phyloP scores from a whole-genome alignment of 352 stramenopile species.

The Phytophthora fragariae region DNA sequence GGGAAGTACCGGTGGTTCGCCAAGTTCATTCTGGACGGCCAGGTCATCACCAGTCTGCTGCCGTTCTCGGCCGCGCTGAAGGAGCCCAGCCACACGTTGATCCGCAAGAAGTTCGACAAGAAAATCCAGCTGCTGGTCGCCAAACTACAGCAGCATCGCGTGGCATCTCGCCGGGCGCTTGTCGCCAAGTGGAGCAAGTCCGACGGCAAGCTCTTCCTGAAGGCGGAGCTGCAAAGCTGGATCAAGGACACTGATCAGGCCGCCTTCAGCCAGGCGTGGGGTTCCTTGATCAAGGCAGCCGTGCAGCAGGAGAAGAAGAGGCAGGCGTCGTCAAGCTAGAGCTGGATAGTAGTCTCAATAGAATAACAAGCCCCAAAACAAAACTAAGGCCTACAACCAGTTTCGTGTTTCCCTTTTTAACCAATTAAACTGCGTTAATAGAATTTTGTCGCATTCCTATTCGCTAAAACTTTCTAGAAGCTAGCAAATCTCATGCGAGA shows the following conservation, averaged over 20 bases:
- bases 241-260: constrained; percentile 64
- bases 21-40: constrained; percentile 82
- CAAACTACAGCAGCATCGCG: constrained; percentile 57
- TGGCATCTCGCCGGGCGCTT: constrained; percentile 55
- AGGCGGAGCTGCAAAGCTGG: constrained; percentile 62
- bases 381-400: background rate
- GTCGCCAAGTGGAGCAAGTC: constrained; percentile 49
- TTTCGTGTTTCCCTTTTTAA: no score
- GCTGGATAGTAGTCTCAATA: background rate
- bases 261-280: constrained; percentile 60
- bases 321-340: constrained; percentile 10
- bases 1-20: constrained; percentile 84
- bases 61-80: constrained; percentile 86
- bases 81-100: constrained; percentile 93
- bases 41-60: constrained; percentile 69
- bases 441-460: no score
- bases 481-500: no score
- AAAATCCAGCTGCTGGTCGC: constrained; percentile 84
- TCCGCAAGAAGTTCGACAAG: constrained; percentile 89
- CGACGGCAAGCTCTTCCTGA: constrained; percentile 54
- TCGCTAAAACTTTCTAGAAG: no score
- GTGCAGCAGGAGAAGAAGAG: constrained; percentile 34
- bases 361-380: background rate
- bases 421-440: no score
- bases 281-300: constrained; percentile 36